Evolutionary conservation across 495 filamentous ascomycete genomes (phyloP).

Genomic region (Podospora fimiseda): DNA sequence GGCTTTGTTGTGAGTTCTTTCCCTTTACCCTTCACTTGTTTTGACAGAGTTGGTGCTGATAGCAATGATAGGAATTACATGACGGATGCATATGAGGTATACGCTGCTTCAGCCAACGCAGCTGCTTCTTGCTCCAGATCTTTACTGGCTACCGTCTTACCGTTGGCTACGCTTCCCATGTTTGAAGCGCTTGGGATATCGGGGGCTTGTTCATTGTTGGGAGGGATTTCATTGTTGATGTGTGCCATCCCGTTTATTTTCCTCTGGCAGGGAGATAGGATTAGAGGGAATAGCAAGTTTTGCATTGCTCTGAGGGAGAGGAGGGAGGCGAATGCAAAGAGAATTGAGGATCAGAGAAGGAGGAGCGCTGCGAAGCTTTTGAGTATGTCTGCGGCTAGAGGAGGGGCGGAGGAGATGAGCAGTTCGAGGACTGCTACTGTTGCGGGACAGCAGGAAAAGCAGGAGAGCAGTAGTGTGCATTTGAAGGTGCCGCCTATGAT

Average conservation of each 20-base stretch:
- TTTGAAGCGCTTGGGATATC: slow-evolving; percentile 32
- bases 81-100: slow-evolving; percentile 69
- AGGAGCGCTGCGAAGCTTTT: not conserved
- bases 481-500: not conserved
- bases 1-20: slow-evolving; percentile 55
- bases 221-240: slow-evolving; percentile 33
- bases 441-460: not conserved
- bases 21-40: no score
- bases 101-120: slow-evolving; percentile 64
- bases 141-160: slow-evolving; percentile 56
- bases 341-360: not conserved
- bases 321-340: slow-evolving; percentile 22
- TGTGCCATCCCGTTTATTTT: slow-evolving; percentile 36
- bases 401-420: not conserved
- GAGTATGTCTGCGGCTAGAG: not conserved
- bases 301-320: slow-evolving; percentile 31
- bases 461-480: not conserved
- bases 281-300: slow-evolving; percentile 30
- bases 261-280: slow-evolving; percentile 35
- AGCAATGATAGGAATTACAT: slow-evolving; percentile 66
- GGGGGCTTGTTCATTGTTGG: slow-evolving; percentile 34
- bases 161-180: slow-evolving; percentile 39
- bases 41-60: no score
- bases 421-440: no score
- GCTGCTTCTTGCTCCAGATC: slow-evolving; percentile 55